Evolutionary conservation across 2,329 filamentous ascomycete genomes (phyloP), one percentile per base, ranked within the genome.

Genomic region (Nemania bipapillata): DNA sequence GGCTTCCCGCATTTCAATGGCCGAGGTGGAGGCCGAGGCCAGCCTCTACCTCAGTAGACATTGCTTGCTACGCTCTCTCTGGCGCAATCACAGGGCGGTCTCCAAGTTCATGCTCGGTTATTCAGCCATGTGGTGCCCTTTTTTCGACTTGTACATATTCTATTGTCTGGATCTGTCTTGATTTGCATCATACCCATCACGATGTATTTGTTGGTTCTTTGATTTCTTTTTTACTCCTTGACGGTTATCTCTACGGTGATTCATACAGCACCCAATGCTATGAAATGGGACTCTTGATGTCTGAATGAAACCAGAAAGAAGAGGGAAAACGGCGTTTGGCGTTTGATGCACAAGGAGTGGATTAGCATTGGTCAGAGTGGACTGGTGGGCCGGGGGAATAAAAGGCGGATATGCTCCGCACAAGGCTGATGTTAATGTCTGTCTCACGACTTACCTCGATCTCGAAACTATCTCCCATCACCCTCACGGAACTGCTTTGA

Each of bases 161-260:
- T 65, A 30, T 60, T 37, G 67, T 73, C 72, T 74, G 75, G 74
- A 76, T 77, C 73, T 66, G 66, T 70, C 72, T 71, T 73, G 72
- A 73, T 77, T 75, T 78, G 76, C 77, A 78, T 74, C 77, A 79
- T 79, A 79, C 75, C 77, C 77, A 74, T 74, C 68, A 74, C 71
- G 73, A 74, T 69, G 72, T 72, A 67, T 72, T 64, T 67, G 56
- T 75, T 74, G 71, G 70, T 73, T 75, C 67, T 71, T 73, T 75
- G 64, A 64, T 74, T 74, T 72, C 70, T 32, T 54, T 64, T 61
- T 60, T 63, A 73, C 74, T 72, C 70, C 30, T 54, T 70, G 53
- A 70, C 70, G 68, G 72, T 73, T 74, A n/a, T 76, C 71, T 67
- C 68, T 66, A 56, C 70, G 69, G 72, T 70, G 71, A 72, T 73